Base-by-base conservation (phyloP, 225 moss, liverwort and hornwort genomes). In the Pseudisothecium myosuroides region DNA sequence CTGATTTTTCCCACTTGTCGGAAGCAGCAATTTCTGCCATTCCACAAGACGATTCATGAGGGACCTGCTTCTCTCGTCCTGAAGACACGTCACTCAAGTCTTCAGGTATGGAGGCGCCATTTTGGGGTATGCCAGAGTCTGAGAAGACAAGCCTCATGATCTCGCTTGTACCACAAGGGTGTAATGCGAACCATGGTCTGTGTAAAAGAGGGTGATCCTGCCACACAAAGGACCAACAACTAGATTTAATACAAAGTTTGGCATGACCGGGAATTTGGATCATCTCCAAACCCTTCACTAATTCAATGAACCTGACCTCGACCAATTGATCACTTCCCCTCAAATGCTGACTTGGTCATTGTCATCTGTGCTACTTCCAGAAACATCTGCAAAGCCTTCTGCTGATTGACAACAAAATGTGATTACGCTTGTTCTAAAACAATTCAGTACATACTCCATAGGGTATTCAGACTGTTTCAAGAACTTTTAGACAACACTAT, bases 121-220 rank as follows among this genome's bases (percentile, higher is more conserved):
- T 29, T 58, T 76, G 2, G 37, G 73, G 77, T 77, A 18, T n/a
- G 66, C 65, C 34, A 58, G 74, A 76, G 87, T 90, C 87, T 75
- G 93, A 92, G 88, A 94, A 93, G 73, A 97, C 90, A 69, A 94
- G 85, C 75, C 89, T 93, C 96, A 97, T 96, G 75, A 97, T 93
- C 79, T 91, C 92, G 88, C 93, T 94, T 43, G 98, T 98, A 85
- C 97, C 98, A 88, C 98, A 97, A 64, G 98, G 95, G 89, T 98
- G 98, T 52, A 97, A 92, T 87, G 94, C 92, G 81, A 96, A 96
- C 97, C 98, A 98, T 55, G 98, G 97, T 88, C 95, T 94, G 79
- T 92, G 95, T 74, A 98, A 68, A 89, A 92, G 90, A 85, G 97
- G 98, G 85, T 98, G 98, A 88, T 98, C 97, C 97, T 98, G 97